Evolutionary conservation across 2,329 filamentous ascomycete species (phyloP).

Genomic region (Penicillium sp.): DNA sequence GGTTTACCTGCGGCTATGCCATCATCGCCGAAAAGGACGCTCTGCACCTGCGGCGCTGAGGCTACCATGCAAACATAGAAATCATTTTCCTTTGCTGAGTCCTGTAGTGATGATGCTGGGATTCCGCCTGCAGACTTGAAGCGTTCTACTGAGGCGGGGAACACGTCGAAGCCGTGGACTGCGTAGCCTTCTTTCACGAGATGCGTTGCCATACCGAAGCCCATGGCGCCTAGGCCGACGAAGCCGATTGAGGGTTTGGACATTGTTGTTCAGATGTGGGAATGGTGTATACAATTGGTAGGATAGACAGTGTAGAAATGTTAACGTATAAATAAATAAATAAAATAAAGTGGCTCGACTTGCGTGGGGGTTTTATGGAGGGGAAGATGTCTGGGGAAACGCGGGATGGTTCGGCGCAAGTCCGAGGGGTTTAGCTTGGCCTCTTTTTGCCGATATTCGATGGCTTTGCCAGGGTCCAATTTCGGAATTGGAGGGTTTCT

Average conservation of each 20-base stretch:
- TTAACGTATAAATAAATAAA: neutral
- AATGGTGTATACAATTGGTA: neutral
- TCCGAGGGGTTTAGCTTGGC: constrained; percentile 11
- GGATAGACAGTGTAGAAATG: neutral
- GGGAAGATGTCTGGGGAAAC: constrained; percentile 16
- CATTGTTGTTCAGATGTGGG: constrained; percentile 17
- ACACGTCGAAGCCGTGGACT: constrained; percentile 71
- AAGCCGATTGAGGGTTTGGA: constrained; percentile 58
- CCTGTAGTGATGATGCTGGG: constrained; percentile 57
- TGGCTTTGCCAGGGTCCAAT: neutral
- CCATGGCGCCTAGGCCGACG: constrained; percentile 77
- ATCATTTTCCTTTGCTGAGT: constrained; percentile 57
- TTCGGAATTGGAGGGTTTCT: neutral
- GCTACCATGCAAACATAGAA: constrained; percentile 75
- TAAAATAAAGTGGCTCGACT: neutral
- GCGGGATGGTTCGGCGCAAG: constrained; percentile 18
- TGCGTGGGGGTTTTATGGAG: constrained; percentile 15
- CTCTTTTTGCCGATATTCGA: neutral
- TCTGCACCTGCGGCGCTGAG: constrained; percentile 65
- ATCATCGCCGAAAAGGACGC: constrained; percentile 60
- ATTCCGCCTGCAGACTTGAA: constrained; percentile 63
- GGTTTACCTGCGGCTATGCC: constrained; percentile 42
- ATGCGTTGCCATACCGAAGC: constrained; percentile 76
- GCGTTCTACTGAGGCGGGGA: constrained; percentile 61
- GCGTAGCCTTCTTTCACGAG: constrained; percentile 64